These are phyloP conservation scores for Suillus bovinus DNA, from an alignment of 768 basidiomycete genomes.

Conservation along the genomic window DNA sequence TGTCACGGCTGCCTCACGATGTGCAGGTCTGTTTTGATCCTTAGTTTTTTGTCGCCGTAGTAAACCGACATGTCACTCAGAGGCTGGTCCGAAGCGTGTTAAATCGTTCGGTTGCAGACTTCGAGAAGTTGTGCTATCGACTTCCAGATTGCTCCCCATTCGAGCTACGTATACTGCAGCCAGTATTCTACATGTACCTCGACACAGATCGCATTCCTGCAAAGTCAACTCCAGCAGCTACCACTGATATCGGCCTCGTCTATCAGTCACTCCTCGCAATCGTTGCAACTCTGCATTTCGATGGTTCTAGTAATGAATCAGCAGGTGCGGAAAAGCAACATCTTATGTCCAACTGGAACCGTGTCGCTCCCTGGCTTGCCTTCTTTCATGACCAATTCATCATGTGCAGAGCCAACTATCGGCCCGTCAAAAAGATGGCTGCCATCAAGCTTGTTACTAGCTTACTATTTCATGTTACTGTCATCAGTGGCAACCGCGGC, in stretches of 20 bases:
- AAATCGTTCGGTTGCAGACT: slow-evolving; percentile 2
- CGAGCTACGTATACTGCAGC: background rate
- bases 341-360: background rate
- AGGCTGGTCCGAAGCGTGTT: background rate
- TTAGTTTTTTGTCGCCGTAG: background rate
- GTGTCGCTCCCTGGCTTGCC: background rate
- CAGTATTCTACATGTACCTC: slow-evolving; percentile 1
- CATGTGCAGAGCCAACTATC: slow-evolving; percentile 1
- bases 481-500: background rate
- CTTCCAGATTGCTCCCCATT: background rate
- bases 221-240: background rate
- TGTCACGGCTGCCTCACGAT: background rate
- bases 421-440: background rate
- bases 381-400: slow-evolving; percentile 1
- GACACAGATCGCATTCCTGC: background rate
- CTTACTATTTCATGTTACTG: background rate
- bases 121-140: background rate
- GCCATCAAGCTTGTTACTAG: background rate
- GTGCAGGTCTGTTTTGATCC: background rate
- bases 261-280: background rate
- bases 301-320: no score
- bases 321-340: background rate
- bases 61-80: background rate
- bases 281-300: background rate
- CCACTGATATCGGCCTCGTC: background rate